These are phyloP conservation scores for Cichorium intybus DNA, from an alignment of 140 eudicot species.

Conservation along the genomic window DNA sequence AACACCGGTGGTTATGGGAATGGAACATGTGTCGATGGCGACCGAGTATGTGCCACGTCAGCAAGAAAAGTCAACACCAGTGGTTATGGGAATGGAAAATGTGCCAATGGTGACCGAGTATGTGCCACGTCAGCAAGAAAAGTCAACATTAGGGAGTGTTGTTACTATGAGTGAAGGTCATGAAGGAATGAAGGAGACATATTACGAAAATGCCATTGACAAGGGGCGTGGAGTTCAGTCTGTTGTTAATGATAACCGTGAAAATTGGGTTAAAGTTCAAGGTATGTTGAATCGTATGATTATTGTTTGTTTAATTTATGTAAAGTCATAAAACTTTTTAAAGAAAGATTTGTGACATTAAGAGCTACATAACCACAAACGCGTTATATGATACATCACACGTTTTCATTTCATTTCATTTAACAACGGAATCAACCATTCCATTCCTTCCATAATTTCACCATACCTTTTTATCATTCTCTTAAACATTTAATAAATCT, in stretches of 20 bases:
- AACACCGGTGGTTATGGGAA: slow-evolving; percentile 10
- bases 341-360: slow-evolving; percentile 21
- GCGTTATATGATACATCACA: no score
- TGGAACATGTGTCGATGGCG: slow-evolving; percentile 21
- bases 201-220: slow-evolving; percentile 12
- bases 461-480: no score
- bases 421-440: no score
- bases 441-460: no score
- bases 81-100: slow-evolving; percentile 22
- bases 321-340: slow-evolving; percentile 17
- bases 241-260: slow-evolving; percentile 13
- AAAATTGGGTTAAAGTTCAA: slow-evolving; percentile 23
- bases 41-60: slow-evolving; percentile 29
- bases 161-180: slow-evolving; percentile 25
- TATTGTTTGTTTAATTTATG: not conserved
- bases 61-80: slow-evolving; percentile 4
- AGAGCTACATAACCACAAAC: no score
- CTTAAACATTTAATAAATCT: no score
- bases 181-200: slow-evolving; percentile 12
- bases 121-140: slow-evolving; percentile 20
- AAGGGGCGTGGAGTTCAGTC: slow-evolving; percentile 20
- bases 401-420: no score
- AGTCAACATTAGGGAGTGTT: slow-evolving; percentile 13
- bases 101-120: slow-evolving; percentile 5
- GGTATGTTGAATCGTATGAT: slow-evolving; percentile 19